Base-by-base conservation (phyloP, 1,284 basidiomycete species). In the Phellopilus nigrolimitatus region DNA sequence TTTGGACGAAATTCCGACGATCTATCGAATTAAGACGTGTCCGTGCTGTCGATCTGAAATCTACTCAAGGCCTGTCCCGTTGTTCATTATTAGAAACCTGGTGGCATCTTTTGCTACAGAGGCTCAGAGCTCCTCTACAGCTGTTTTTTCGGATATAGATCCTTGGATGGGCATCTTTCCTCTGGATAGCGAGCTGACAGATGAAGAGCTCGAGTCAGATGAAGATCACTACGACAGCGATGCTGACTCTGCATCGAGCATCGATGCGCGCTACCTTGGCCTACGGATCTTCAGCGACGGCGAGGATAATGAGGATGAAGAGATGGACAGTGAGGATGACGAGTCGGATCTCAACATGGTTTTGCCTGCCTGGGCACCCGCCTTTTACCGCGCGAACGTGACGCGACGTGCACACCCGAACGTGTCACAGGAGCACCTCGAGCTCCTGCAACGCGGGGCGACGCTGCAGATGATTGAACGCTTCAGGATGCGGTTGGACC, bases 121-220 rank as follows among this genome's bases (percentile, higher is more conserved):
- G 9, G 31, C 57, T 5, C 62, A 61, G 27, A 53, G 55, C 8
- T 47, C 59, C 3, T 58, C 62, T 5, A 57, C 59, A 33, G 60
- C 66, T n/a, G 71, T 67, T 15, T 57, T 57, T 3, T 53, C 51
- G 4, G 72, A 73, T 3, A 71, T 66, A 6, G 80, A 86, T 60
- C 83, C 82, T 0, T 86, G 82, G 83, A 74, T 71, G 41, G 84
- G 81, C 1, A 75, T 86, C 36, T 88, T 88, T 64, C 70, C 68
- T 1, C 64, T 67, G 9, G 74, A 70, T 9, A 73, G 66, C 22
- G 72, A 65, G 56, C 70, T 69, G 51, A 68, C 66, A 7, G 67
- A 61, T 4, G 56, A 50, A 2, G 57, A 45, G 13, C 56, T 64
- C 3, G 66, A 67, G 1, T 62, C 59, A 22, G 61, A 62, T n/a